Evolutionary conservation across 2,329 filamentous ascomycete genomes (phyloP).

Genomic region (Colletotrichum sansevieriae): DNA sequence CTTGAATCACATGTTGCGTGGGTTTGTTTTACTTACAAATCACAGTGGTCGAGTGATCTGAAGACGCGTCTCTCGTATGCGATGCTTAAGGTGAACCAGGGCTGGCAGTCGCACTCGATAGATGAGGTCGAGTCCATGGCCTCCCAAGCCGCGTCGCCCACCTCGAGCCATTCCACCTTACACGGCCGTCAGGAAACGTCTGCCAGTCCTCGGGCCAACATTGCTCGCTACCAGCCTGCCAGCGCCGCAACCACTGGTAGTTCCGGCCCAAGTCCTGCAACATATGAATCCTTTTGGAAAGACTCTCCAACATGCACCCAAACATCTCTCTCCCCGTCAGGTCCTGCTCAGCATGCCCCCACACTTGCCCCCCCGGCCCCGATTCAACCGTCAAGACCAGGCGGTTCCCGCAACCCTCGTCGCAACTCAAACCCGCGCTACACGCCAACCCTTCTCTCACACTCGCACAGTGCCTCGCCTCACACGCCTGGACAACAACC

Average conservation of each 20-base stretch:
- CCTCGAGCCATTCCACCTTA: slow-evolving; percentile 69
- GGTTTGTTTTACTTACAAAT: slow-evolving; percentile 41
- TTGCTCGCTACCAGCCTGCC: slow-evolving; percentile 23
- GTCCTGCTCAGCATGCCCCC: slow-evolving; percentile 51
- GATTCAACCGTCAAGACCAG: slow-evolving; percentile 62
- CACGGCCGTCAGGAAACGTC: slow-evolving; percentile 65
- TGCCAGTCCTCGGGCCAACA: slow-evolving; percentile 61
- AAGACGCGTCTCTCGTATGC: slow-evolving; percentile 90
- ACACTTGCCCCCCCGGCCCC: slow-evolving; percentile 66
- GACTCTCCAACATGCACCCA: slow-evolving; percentile 45
- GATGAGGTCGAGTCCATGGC: slow-evolving; percentile 82
- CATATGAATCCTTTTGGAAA: slow-evolving; percentile 61
- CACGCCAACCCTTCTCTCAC: slow-evolving; percentile 63
- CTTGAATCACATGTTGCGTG: not conserved
- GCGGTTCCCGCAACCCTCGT: slow-evolving; percentile 57
- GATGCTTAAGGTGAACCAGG: slow-evolving; percentile 92
- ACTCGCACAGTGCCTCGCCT: slow-evolving; percentile 62
- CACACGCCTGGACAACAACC: slow-evolving; percentile 42
- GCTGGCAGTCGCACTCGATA: slow-evolving; percentile 84
- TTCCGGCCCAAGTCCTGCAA: slow-evolving; percentile 40
- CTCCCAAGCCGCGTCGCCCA: slow-evolving; percentile 75
- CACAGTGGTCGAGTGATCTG: slow-evolving; percentile 81
- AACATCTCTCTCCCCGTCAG: slow-evolving; percentile 54
- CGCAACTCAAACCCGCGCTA: slow-evolving; percentile 65
- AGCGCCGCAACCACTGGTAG: slow-evolving; percentile 46